A percentile compares a stretch with the other conserved stretches of the same genome.
phyloP scores from a whole-genome alignment of 2,329 filamentous ascomycete species.

The Helotiales sp. region DNA sequence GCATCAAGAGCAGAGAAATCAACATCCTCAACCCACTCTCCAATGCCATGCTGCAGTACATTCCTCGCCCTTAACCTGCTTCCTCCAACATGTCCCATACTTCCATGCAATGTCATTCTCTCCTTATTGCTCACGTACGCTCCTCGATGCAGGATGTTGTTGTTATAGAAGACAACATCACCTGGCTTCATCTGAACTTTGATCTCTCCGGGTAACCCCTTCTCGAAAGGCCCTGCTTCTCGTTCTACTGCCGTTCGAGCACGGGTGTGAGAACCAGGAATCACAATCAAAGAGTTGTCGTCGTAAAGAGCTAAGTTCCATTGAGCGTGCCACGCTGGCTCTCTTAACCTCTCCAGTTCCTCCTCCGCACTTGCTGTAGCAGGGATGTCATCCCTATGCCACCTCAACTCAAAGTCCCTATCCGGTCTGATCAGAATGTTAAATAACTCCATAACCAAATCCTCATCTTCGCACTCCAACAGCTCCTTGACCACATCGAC shows the following conservation, averaged over 20 bases:
- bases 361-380: conserved; percentile 64
- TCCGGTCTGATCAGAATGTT: conserved; percentile 81
- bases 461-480: conserved; percentile 54
- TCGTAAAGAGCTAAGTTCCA: conserved; percentile 83
- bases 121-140: conserved; percentile 60
- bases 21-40: conserved; percentile 61
- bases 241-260: conserved; percentile 71
- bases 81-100: conserved; percentile 61
- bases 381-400: conserved; percentile 84
- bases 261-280: conserved; percentile 74
- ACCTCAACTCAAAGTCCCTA: conserved; percentile 69
- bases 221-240: conserved; percentile 63
- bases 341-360: conserved; percentile 60
- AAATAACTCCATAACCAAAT: conserved; percentile 83
- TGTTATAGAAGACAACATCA: conserved; percentile 86
- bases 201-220: conserved; percentile 60
- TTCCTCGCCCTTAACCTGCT: conserved; percentile 63
- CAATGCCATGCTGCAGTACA: conserved; percentile 74
- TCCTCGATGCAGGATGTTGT: conserved; percentile 80
- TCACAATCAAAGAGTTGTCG: conserved; percentile 71
- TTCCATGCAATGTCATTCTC: conserved; percentile 71
- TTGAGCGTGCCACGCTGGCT: conserved; percentile 73
- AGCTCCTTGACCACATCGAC: conserved; percentile 65
- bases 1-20: conserved; percentile 50
- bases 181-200: conserved; percentile 68